Conservation (phyloP, 768 basidiomycete species). For the Panaeolus cyanescens region DNA sequence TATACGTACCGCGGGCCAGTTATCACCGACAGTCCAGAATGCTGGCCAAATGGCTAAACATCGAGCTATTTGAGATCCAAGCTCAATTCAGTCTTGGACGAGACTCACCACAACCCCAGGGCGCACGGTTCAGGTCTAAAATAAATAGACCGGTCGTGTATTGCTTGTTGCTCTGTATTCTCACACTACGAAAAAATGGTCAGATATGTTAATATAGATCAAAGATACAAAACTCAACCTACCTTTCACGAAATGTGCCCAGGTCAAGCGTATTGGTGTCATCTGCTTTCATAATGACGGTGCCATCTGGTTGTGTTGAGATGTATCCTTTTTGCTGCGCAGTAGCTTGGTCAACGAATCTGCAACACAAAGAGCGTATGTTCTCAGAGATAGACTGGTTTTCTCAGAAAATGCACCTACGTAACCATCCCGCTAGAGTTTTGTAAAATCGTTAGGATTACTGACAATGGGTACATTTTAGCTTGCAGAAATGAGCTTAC, state of each 20-base stretch:
- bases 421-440: conserved; percentile 63
- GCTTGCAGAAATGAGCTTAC: conserved; percentile 37
- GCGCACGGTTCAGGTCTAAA: conserved; percentile 80
- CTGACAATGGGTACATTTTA: conserved; percentile 10
- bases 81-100: background rate
- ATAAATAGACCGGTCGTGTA: conserved; percentile 85
- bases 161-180: conserved; percentile 63
- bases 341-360: conserved; percentile 59
- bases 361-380: conserved; percentile 24
- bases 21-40: conserved; percentile 70
- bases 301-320: conserved; percentile 56
- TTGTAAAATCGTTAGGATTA: conserved; percentile 10
- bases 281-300: conserved; percentile 79
- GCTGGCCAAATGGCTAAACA: conserved; percentile 82
- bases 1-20: conserved; percentile 65
- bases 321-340: conserved; percentile 58
- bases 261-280: conserved; percentile 55
- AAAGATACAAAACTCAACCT: conserved; percentile 3
- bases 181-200: conserved; percentile 52
- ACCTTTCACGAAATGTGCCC: conserved; percentile 68
- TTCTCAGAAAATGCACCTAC: conserved; percentile 38
- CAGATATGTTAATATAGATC: background rate
- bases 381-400: background rate
- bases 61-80: background rate
- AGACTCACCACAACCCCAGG: conserved; percentile 82